phyloP scores from a whole-genome alignment of 805 yeast genomes.

The Barnettozyma sp. region DNA sequence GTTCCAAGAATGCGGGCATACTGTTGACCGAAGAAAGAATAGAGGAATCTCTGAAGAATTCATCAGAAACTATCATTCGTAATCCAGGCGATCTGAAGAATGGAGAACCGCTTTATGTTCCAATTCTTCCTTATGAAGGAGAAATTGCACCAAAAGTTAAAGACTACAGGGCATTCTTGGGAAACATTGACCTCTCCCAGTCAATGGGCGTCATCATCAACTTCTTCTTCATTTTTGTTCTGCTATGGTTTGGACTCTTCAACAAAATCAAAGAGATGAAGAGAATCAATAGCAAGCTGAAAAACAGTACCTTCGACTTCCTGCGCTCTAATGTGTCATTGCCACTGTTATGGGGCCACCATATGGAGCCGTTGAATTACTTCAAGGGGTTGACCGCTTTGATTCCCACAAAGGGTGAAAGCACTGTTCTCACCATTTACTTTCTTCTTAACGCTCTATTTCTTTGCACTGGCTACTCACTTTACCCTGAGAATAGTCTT shows the following conservation, averaged over 20 bases:
- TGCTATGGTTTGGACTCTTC: slow-evolving; percentile 18
- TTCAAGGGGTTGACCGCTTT: slow-evolving; percentile 12
- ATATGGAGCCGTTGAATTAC: slow-evolving; percentile 17
- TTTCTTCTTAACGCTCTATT: slow-evolving; percentile 18
- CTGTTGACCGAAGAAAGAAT: slow-evolving; percentile 11
- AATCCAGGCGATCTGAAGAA: slow-evolving; percentile 3
- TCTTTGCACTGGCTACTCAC: slow-evolving; percentile 8
- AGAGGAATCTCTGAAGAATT: slow-evolving; percentile 8
- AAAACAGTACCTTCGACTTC: slow-evolving; percentile 11
- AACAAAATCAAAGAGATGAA: slow-evolving; percentile 14
- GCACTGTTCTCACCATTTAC: slow-evolving; percentile 28
- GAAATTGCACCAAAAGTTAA: slow-evolving; percentile 11
- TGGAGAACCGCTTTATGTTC: slow-evolving; percentile 10
- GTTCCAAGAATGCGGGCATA: slow-evolving; percentile 7
- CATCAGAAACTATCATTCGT: slow-evolving; percentile 8
- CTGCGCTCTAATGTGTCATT: slow-evolving; percentile 16
- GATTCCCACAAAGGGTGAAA: slow-evolving; percentile 20
- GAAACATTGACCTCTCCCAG: slow-evolving; percentile 22
- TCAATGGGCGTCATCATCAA: slow-evolving; percentile 18
- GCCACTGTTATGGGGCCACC: slow-evolving; percentile 17
- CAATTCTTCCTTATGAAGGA: slow-evolving; percentile 12
- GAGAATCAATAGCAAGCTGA: slow-evolving; percentile 15
- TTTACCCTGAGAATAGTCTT: slow-evolving; percentile 16
- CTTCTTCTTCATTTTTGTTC: slow-evolving; percentile 15
- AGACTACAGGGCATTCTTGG: slow-evolving; percentile 23